These are phyloP conservation scores for Davidsoniella australis DNA, from an alignment of 2,329 filamentous ascomycete species.

Conservation along the genomic window DNA sequence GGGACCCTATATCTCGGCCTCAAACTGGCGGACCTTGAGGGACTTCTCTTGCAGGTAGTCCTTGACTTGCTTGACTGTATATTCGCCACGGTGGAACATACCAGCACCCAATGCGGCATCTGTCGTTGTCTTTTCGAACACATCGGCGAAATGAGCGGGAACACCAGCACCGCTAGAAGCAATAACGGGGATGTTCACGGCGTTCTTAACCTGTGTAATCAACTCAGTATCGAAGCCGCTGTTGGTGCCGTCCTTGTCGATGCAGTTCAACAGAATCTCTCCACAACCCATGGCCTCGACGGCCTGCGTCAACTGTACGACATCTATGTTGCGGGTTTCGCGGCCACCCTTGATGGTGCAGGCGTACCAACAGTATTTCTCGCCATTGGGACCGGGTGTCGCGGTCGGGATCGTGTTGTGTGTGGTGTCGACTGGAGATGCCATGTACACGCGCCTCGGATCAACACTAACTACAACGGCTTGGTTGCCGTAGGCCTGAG, in stretches of 20 bases:
- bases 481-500: constrained; percentile 82
- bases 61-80: constrained; percentile 88
- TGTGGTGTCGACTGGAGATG: constrained; percentile 50
- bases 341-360: constrained; percentile 93
- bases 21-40: constrained; percentile 63
- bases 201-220: constrained; percentile 71
- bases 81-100: constrained; percentile 95
- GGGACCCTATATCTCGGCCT: constrained; percentile 31
- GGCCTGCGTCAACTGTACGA: constrained; percentile 69
- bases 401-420: constrained; percentile 56
- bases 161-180: constrained; percentile 83
- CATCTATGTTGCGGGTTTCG: constrained; percentile 86
- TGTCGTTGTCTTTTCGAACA: constrained; percentile 69
- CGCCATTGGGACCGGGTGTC: constrained; percentile 55
- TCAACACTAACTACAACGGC: constrained; percentile 93
- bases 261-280: constrained; percentile 92
- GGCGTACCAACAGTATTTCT: constrained; percentile 85
- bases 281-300: constrained; percentile 93
- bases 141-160: constrained; percentile 75
- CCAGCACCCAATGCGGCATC: constrained; percentile 90
- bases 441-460: constrained; percentile 78
- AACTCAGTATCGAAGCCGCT: constrained; percentile 89
- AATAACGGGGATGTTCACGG: constrained; percentile 83
- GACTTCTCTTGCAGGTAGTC: constrained; percentile 56
- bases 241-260: constrained; percentile 91